Base-by-base conservation (phyloP, 2,329 filamentous ascomycete genomes). In the Sordariomycetes sp. region DNA sequence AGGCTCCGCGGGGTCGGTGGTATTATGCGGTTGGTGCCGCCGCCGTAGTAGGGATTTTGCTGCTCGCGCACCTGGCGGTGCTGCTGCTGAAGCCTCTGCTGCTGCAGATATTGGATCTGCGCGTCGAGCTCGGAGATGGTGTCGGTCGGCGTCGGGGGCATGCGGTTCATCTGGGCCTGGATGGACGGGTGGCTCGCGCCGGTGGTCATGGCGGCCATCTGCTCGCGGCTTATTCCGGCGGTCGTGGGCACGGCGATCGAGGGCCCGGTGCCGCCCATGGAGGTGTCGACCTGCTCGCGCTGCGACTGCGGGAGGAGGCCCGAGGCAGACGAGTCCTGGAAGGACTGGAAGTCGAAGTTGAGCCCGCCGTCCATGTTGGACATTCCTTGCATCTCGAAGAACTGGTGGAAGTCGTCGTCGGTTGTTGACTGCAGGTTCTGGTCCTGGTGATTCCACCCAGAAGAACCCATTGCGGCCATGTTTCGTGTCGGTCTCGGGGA, bases 1-100 rank as follows among this genome's bases (percentile, higher is more conserved):
- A 90, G 78, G 68, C 89, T 93, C 68, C 88, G 89, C 0, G 89
- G 89, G 16, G 89, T 94, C 2, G 88, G 88, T 6, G 89, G 89
- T 8, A 90, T 81, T 57, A 87, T 83, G 60, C 79, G 77, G 61
- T 78, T 79, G 60, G 81, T 79, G 58, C 71, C 78, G 58, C 71
- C 78, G 10, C 74, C 69, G 65, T 79, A 85, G 65, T 78, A 82
- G 58, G 77, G 78, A 14, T 71, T 75, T 53, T 77, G 79, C 61
- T 85, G 81, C 65, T 86, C 81, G 56, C 81, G 76, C 18, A 82
- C 67, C 61, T 81, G 79, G 58, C 78, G 76, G 63, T 81, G 80
- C 66, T 85, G 81, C 62, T 84, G 79, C 34, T 85, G 78, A 55
- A 83, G 70, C 66, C 80, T 81, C 69, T 86, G 82, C 63, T 85